phyloP scores from a whole-genome alignment of 768 basidiomycete genomes.

The Collybia nuda region DNA sequence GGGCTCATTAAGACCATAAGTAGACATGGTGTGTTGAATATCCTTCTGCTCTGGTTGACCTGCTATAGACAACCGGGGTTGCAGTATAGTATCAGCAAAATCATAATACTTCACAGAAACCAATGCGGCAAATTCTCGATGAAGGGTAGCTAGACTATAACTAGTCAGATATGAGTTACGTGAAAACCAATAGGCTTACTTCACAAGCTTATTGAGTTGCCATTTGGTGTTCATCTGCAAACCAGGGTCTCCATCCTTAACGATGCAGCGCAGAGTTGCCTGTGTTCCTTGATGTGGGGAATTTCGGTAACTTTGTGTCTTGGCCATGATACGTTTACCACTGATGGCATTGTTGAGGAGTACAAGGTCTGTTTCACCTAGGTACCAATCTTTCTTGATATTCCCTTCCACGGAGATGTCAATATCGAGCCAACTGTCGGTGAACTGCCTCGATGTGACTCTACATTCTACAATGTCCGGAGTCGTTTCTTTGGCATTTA shows the following conservation, averaged over 20 bases:
- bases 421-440: slow-evolving; percentile 82
- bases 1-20: slow-evolving; percentile 84
- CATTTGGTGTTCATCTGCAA: slow-evolving; percentile 68
- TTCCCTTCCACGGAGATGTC: slow-evolving; percentile 61
- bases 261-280: slow-evolving; percentile 58
- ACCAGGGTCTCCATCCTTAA: slow-evolving; percentile 49
- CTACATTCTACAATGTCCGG: slow-evolving; percentile 57
- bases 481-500: slow-evolving; percentile 70
- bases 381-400: slow-evolving; percentile 68
- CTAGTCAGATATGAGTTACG: not conserved
- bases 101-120: slow-evolving; percentile 83
- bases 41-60: slow-evolving; percentile 47
- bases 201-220: slow-evolving; percentile 77
- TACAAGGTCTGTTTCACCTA: slow-evolving; percentile 86
- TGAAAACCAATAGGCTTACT: slow-evolving; percentile 44
- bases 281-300: slow-evolving; percentile 50
- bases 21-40: slow-evolving; percentile 63
- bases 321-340: slow-evolving; percentile 64
- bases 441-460: slow-evolving; percentile 66
- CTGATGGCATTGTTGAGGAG: slow-evolving; percentile 62
- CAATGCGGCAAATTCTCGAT: slow-evolving; percentile 91
- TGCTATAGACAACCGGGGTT: slow-evolving; percentile 55
- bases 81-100: slow-evolving; percentile 65
- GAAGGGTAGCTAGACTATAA: slow-evolving; percentile 80
- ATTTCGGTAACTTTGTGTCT: slow-evolving; percentile 40